These are phyloP conservation scores for Coemansia umbellata DNA, from an alignment of 192 early-diverging fungal genomes.

Conservation along the genomic window DNA sequence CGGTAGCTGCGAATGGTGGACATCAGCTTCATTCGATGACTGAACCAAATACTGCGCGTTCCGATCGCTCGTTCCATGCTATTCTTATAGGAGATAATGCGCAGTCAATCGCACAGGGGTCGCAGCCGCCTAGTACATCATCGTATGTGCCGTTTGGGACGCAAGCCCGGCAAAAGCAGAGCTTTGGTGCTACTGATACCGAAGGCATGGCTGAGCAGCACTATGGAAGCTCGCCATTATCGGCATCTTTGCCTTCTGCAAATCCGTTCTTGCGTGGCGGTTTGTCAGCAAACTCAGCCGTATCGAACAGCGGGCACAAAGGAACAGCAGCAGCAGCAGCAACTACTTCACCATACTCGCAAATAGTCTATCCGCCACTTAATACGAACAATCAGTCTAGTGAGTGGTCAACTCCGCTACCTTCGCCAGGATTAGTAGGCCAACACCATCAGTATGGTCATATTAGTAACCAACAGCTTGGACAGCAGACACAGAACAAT, in stretches of 20 bases:
- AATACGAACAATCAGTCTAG: neutral
- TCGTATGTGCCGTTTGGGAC: conserved; percentile 6
- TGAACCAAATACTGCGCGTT: conserved; percentile 24
- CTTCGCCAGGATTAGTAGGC: conserved; percentile 2
- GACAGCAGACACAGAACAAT: neutral
- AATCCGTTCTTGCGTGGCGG: conserved; percentile 21
- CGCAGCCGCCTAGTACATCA: conserved; percentile 1
- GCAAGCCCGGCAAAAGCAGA: conserved; percentile 20
- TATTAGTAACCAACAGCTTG: conserved; percentile 8
- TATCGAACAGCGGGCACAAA: neutral
- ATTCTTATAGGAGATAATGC: conserved; percentile 44
- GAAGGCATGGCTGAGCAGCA: conserved; percentile 4
- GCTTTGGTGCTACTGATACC: conserved; percentile 10
- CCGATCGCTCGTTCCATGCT: conserved; percentile 45
- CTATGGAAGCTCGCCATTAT: conserved; percentile 15
- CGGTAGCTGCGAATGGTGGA: neutral
- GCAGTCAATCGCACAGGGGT: conserved; percentile 8
- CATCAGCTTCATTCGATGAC: conserved; percentile 20
- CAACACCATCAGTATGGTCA: conserved; percentile 4
- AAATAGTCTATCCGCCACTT: conserved; percentile 20
- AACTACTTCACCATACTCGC: neutral
- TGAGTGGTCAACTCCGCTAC: conserved; percentile 5
- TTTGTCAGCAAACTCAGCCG: neutral
- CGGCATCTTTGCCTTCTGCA: conserved; percentile 29
- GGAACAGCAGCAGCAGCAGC: neutral